Evolutionary conservation across 1,284 basidiomycete species (phyloP), one percentile per base, ranked within the genome.

Genomic region (Acaromyces ingoldii): DNA sequence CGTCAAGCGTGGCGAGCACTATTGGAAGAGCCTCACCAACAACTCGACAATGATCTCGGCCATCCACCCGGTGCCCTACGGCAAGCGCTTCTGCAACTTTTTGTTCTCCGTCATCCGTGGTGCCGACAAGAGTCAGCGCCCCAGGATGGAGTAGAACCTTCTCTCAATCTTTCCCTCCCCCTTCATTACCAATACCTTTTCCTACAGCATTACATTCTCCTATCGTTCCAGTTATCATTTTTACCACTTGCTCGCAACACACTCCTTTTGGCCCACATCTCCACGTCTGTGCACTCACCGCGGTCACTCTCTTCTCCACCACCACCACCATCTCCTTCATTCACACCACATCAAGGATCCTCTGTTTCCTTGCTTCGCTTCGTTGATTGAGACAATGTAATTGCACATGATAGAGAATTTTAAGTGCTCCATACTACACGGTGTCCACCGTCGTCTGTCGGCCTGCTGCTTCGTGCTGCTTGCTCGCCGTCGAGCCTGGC

Each of bases 11-110:
- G 63, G 87, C 33, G 95, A 98, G 77, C 86, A 90, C 74, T 80
- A 88, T 55, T 97, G 90, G 88, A 96, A 96, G 78, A 88, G 90
- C 13, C 76, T 96, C 64, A 83, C 82, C 22, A 7, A 53, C 46
- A 39, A 53, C n/a, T 36, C 29, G n/a, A 19, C 36, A 25, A 54
- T 51, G 49, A 54, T 54, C 28, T 52, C 49, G 19, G 15, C 49
- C 10, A 49, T 54, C 33, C 36, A 13, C 29, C 52, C 52, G 6
- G 29, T 40, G 17, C 22, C 29, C 11, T 54, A 54, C 31, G 52
- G 52, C 22, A 42, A 36, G 6, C 26, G 52, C 15, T 54, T 54
- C 26, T 38, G 36, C n/a, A 43, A 53, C 50, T 54, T 54, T 21
- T 25, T 54, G 10, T 33, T 49, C 33, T 50, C 47, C 33, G 24